Base-by-base conservation (phyloP, 2,329 filamentous ascomycete genomes). In the Phialophora expanda region DNA sequence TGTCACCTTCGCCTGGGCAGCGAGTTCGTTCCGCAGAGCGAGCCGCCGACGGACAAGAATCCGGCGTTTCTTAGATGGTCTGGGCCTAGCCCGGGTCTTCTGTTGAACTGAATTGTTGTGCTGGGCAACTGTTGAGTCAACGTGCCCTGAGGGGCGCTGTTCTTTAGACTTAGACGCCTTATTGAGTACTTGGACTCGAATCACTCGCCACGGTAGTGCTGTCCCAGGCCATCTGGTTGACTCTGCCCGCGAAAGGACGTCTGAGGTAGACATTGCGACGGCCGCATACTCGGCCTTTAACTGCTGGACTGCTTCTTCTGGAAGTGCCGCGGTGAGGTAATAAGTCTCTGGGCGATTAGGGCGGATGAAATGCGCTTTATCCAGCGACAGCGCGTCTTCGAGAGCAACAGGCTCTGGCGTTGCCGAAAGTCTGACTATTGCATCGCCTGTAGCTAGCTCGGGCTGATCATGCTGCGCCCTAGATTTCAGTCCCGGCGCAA, bases 61-160 rank as follows among this genome's bases (percentile, higher is more conserved):
- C 12, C 71, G 69, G 4, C 69, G 62, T 59, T 69, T 71, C 65
- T 72, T 72, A 4, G 65, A 68, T 8, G 71, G 71, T 44, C 66
- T 57, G 2, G 34, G 44, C 38, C 55, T 55, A 0, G 28, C 51
- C 32, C 50, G 55, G 28, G 20, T 26, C 9, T 28, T 24, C 53
- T 38, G 24, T 14, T 61, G 41, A 24, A 11, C 24, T 17, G 60
- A 22, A 14, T 9, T 60, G 28, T 26, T 38, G 8, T 30, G 32
- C 11, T 17, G 22, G 38, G 20, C 14, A 48, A 8, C 12, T 12
- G 20, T 2, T 7, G 22, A 12, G 38, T 26, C 26, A 5, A 26
- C 17, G 1, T 44, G 17, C 38, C 6, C 14, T 44, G 17, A 44
- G 6, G 0, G 17, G 6, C 54, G 53, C 28, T 17, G 34, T 20